These are phyloP conservation scores for Galerina sulciceps DNA, from an alignment of 768 basidiomycete genomes.

Conservation along the genomic window DNA sequence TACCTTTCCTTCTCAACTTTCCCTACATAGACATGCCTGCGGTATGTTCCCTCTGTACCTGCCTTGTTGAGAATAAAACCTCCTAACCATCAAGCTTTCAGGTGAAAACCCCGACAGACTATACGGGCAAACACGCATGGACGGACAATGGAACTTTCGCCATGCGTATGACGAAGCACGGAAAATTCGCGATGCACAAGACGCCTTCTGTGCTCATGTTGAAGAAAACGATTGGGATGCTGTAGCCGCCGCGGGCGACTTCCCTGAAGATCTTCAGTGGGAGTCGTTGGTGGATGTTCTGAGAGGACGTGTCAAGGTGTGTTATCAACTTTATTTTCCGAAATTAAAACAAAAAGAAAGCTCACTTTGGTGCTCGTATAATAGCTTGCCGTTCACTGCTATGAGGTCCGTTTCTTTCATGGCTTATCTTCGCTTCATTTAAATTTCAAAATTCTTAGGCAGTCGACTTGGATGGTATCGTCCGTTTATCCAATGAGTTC, in stretches of 20 bases:
- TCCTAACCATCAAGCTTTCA: neutral
- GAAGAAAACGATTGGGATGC: constrained; percentile 47
- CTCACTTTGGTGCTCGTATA: neutral
- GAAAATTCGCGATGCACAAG: constrained; percentile 68
- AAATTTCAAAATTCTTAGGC: constrained; percentile 37
- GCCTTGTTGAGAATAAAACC: neutral
- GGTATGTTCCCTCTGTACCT: constrained; percentile 28
- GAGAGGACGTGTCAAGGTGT: constrained; percentile 75
- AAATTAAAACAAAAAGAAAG: neutral
- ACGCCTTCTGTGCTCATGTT: constrained; percentile 62
- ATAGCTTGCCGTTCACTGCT: constrained; percentile 46
- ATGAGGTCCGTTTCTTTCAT: constrained; percentile 34
- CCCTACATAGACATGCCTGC: constrained; percentile 59
- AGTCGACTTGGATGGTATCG: constrained; percentile 69
- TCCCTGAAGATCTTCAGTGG: constrained; percentile 74
- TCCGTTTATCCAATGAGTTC: constrained; percentile 81
- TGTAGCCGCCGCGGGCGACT: constrained; percentile 37
- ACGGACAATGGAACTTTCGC: constrained; percentile 70
- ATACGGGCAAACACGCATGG: constrained; percentile 60
- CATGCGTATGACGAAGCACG: constrained; percentile 72
- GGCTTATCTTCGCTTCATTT: neutral
- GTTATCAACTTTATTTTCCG: neutral
- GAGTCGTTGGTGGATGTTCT: constrained; percentile 73
- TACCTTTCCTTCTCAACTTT: neutral
- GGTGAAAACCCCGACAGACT: constrained; percentile 63